Evolutionary conservation across 2,329 filamentous ascomycete species (phyloP).

Genomic region (Colletotrichum euphorbiae): DNA sequence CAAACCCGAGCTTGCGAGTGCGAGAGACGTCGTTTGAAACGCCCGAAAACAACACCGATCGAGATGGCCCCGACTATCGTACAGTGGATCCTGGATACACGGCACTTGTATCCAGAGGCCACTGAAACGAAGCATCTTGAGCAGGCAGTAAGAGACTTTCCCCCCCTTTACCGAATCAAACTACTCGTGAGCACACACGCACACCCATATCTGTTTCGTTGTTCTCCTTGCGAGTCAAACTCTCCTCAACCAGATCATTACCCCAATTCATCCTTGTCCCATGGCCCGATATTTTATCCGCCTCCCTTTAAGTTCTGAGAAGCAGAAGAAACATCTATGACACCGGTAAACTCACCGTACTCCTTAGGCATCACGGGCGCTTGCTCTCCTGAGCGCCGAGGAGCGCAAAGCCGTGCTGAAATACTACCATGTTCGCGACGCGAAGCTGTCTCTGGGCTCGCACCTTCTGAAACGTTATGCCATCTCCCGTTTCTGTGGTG

Average conservation of each 20-base stretch:
- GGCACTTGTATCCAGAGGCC: constrained; percentile 66
- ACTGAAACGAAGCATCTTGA: constrained; percentile 61
- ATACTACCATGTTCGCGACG: constrained; percentile 77
- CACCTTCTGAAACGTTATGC: constrained; percentile 79
- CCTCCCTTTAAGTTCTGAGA: constrained; percentile 22
- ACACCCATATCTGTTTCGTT: constrained; percentile 21
- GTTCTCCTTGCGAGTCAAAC: constrained; percentile 8
- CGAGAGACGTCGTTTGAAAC: constrained; percentile 22
- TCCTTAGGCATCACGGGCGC: constrained; percentile 63
- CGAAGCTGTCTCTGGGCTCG: constrained; percentile 79
- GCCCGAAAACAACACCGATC: constrained; percentile 19
- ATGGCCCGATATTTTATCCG: neutral
- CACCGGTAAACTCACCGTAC: constrained; percentile 11
- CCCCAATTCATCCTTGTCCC: neutral
- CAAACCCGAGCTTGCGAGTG: constrained; percentile 5
- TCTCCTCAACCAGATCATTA: constrained; percentile 1
- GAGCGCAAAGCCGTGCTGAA: constrained; percentile 69
- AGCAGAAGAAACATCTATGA: neutral
- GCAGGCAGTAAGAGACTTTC: constrained; percentile 54
- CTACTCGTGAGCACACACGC: neutral
- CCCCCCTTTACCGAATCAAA: constrained; percentile 1
- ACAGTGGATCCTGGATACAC: constrained; percentile 73
- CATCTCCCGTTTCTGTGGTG: constrained; percentile 67
- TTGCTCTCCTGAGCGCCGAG: constrained; percentile 62
- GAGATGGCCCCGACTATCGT: constrained; percentile 54